Evolutionary conservation across 2,329 filamentous ascomycete genomes (phyloP).

Genomic region (Phaeosphaeriaceae sp.): DNA sequence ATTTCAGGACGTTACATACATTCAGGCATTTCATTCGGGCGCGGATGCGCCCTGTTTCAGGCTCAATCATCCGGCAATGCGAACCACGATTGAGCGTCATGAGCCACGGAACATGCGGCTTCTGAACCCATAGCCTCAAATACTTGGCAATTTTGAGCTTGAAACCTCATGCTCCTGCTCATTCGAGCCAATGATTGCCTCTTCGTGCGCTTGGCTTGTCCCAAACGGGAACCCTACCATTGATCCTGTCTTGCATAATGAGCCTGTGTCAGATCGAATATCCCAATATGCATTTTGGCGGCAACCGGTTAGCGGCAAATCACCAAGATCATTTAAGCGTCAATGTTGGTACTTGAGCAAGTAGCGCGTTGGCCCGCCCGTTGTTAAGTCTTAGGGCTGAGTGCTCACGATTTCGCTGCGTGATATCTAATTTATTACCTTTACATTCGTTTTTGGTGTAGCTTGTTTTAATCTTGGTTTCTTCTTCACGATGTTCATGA

Average conservation of each 20-base stretch:
- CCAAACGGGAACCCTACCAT: neutral
- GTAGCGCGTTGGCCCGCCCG: neutral
- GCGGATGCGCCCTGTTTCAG: conserved; percentile 6
- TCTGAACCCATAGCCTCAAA: neutral
- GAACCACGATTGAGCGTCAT: conserved; percentile 5
- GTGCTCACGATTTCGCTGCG: neutral
- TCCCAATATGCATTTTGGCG: conserved; percentile 1
- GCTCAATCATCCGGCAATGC: conserved; percentile 3
- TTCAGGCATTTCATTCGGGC: conserved; percentile 1
- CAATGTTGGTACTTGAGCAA: neutral
- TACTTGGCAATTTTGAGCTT: neutral
- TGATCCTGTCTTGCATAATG: neutral
- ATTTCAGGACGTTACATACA: neutral
- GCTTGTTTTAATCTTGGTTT: conserved; percentile 1
- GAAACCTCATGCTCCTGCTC: neutral
- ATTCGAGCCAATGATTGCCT: neutral
- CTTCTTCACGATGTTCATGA: conserved; percentile 1
- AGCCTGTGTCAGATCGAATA: neutral
- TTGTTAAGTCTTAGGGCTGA: neutral
- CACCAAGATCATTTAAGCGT: neutral
- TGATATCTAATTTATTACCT: conserved; percentile 1
- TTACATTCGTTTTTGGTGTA: conserved; percentile 2
- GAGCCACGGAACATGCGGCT: neutral
- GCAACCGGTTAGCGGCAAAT: neutral
- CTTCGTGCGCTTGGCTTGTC: no score